Conservation (phyloP, 805 yeast species). For the Candida gorgasii region DNA sequence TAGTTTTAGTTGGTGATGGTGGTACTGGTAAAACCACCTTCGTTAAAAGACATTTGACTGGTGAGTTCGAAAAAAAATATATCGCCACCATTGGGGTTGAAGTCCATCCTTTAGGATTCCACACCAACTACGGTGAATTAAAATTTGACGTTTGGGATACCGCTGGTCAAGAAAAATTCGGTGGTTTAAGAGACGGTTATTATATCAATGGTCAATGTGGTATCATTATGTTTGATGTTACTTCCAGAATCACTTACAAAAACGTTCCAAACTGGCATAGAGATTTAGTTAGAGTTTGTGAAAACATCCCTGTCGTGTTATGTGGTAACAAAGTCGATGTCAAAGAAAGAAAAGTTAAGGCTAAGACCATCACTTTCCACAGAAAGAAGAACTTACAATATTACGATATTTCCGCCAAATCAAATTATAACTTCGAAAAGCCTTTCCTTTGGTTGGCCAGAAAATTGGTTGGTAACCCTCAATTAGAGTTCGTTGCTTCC, state of each 20-base stretch:
- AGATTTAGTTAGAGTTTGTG: conserved; percentile 99
- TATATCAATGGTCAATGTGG: conserved; percentile 99
- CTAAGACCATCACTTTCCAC: conserved; percentile 99
- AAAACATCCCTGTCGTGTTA: conserved; percentile 97
- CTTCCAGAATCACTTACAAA: conserved; percentile 98
- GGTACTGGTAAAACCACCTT: conserved; percentile 99
- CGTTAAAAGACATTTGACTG: conserved; percentile 98
- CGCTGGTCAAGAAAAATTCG: conserved; percentile 99
- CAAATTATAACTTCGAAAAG: conserved; percentile 99
- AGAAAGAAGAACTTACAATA: conserved; percentile 99
- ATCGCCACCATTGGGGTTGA: conserved; percentile 99
- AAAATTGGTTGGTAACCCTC: conserved; percentile 97
- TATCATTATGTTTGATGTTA: conserved; percentile 99
- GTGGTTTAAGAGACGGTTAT: conserved; percentile 99
- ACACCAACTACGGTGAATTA: conserved; percentile 98
- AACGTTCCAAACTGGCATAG: conserved; percentile 99
- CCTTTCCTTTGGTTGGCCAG: conserved; percentile 99
- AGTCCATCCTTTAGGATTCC: conserved; percentile 97
- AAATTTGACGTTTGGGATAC: conserved; percentile 99
- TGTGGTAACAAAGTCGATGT: conserved; percentile 99
- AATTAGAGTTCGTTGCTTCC: conserved; percentile 96
- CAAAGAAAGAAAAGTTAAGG: conserved; percentile 99
- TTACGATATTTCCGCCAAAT: conserved; percentile 99
- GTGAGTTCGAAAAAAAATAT: conserved; percentile 98
- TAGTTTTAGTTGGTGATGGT: conserved; percentile 99